Evolutionary conservation across 192 early-diverging fungal genomes (phyloP).

Genomic region (Coemansia sp.): DNA sequence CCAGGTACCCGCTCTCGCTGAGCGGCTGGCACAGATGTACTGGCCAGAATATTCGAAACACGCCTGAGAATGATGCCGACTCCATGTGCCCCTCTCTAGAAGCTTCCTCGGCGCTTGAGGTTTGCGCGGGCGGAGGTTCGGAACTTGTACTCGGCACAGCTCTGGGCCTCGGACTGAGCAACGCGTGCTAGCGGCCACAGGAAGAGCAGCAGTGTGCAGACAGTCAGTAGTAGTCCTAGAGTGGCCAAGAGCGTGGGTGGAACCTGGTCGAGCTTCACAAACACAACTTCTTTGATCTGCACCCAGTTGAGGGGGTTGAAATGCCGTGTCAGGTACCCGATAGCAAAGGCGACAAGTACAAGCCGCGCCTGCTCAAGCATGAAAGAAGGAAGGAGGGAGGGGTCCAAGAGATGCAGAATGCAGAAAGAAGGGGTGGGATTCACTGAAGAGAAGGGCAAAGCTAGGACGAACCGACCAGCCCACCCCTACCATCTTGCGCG

Average conservation of each 20-base stretch:
- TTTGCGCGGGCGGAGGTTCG: slow-evolving; percentile 46
- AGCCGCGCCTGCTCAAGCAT: slow-evolving; percentile 50
- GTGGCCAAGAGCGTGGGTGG: slow-evolving; percentile 26
- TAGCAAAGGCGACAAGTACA: slow-evolving; percentile 48
- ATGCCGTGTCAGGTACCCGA: slow-evolving; percentile 49
- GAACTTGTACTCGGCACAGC: slow-evolving; percentile 28
- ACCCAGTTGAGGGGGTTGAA: slow-evolving; percentile 49
- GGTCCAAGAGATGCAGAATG: not conserved
- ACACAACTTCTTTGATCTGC: slow-evolving; percentile 36
- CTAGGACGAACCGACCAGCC: too few species aligned
- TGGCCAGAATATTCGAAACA: slow-evolving; percentile 42
- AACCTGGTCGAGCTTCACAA: slow-evolving; percentile 30
- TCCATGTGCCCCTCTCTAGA: slow-evolving; percentile 8
- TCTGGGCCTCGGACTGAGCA: slow-evolving; percentile 41
- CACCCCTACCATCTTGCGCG: too few species aligned
- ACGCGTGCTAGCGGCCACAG: slow-evolving; percentile 43
- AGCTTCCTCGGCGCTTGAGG: slow-evolving; percentile 50
- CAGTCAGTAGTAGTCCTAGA: slow-evolving; percentile 16
- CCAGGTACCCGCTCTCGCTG: slow-evolving; percentile 36
- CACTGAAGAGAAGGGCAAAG: too few species aligned
- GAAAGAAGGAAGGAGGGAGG: not conserved
- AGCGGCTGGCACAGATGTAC: slow-evolving; percentile 20
- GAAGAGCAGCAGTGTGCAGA: slow-evolving; percentile 17
- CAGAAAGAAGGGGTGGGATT: not conserved
- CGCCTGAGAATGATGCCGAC: not conserved